Evolutionary conservation across 2,329 filamentous ascomycete genomes (phyloP), one percentile per base, ranked within the genome.

Genomic region (Trichoderma sp.): DNA sequence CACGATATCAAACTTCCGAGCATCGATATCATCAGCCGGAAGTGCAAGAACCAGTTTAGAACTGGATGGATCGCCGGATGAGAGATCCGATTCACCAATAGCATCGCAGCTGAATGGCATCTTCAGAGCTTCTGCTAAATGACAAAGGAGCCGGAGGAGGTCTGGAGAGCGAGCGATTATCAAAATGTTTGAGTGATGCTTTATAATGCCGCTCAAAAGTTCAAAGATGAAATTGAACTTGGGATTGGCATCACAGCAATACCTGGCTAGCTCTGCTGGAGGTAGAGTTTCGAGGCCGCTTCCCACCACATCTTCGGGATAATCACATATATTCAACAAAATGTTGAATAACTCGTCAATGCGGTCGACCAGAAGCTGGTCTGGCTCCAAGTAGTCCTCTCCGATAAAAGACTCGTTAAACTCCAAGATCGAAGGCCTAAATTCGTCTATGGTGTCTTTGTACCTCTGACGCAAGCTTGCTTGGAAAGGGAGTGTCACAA

Each of bases 181-280:
- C 16, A 91, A 81, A 8, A 92, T 81, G 45, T 86, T 88, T 50
- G 85, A 86, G 12, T 87, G 83, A 14, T 83, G 81, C 18, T 83
- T 81, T 45, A 45, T n/a, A 12, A 91, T 79, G 9, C 81, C 79
- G 24, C 87, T 83, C 35, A 92, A 80, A 4, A 93, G 83, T 77
- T 91, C 89, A 62, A 86, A 87, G 6, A 92, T 79, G 78, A 93
- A 92, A 38, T 86, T 87, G 78, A 89, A 90, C 78, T 93, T 93
- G 73, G 89, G 84, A 80, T 91, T 92, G 11, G 89, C 87, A 71
- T 87, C 87, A 74, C 87, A 85, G 2, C 87, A 86, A 77, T 90
- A 89, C 79, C 87, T 91, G 78, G 87, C 87, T 71, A 86, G 83
- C 27, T 87, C 85, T 4, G 81, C 79, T 8, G 85, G 79, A 3